phyloP scores from a whole-genome alignment of 768 basidiomycete species.

The Trametes elegans region DNA sequence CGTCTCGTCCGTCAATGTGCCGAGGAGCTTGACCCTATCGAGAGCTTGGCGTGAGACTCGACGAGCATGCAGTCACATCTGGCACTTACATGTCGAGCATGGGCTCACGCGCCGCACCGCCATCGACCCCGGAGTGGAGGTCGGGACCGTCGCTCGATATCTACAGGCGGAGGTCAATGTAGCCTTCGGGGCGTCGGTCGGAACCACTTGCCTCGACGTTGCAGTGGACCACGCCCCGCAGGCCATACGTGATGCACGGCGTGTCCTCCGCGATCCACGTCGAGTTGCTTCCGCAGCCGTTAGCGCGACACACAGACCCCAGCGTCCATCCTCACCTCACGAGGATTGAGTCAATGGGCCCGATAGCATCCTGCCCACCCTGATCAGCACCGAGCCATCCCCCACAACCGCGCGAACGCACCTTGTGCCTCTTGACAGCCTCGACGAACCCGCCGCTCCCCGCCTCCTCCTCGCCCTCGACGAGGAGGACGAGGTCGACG shows the following conservation, averaged over 20 bases:
- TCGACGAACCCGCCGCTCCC: slow-evolving; percentile 85
- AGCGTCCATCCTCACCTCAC: slow-evolving; percentile 54
- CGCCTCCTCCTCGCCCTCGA: slow-evolving; percentile 98
- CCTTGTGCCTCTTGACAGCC: slow-evolving; percentile 76
- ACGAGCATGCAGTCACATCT: neutral
- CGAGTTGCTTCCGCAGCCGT: slow-evolving; percentile 64
- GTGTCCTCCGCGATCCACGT: slow-evolving; percentile 93
- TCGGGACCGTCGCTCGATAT: slow-evolving; percentile 75
- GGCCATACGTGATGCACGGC: slow-evolving; percentile 93
- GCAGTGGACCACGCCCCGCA: slow-evolving; percentile 92
- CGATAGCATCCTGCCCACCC: slow-evolving; percentile 64
- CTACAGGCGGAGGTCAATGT: slow-evolving; percentile 31
- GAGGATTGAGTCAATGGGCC: slow-evolving; percentile 84
- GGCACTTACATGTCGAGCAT: slow-evolving; percentile 83
- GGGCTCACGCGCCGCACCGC: slow-evolving; percentile 84
- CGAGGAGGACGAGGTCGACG: slow-evolving; percentile 84
- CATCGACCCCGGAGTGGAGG: slow-evolving; percentile 92
- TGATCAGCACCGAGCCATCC: neutral
- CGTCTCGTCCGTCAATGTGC: slow-evolving; percentile 59
- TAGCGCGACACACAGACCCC: neutral
- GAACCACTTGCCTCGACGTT: slow-evolving; percentile 67
- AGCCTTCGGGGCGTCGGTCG: slow-evolving; percentile 5
- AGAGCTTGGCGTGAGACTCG: neutral
- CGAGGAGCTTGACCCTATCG: slow-evolving; percentile 72
- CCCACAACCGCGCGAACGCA: slow-evolving; percentile 27